Conservation (phyloP, 2,329 filamentous ascomycete genomes). For the Curvularia sp. region DNA sequence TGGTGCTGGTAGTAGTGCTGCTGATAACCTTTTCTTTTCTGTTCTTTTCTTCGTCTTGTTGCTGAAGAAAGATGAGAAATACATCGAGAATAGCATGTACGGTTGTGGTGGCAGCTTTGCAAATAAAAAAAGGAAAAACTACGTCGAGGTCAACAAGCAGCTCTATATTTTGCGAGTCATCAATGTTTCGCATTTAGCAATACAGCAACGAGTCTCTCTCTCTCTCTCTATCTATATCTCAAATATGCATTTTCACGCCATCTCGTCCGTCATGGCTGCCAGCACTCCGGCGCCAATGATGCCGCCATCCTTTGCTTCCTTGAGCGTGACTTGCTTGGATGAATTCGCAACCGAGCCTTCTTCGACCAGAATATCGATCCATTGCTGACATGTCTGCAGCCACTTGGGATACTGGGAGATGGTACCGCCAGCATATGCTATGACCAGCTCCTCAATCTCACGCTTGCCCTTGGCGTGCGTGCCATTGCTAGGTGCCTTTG, state of each 20-base stretch:
- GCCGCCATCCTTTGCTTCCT: slow-evolving; percentile 62
- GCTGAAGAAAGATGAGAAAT: too few species aligned
- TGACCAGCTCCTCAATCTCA: slow-evolving; percentile 67
- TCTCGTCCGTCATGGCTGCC: slow-evolving; percentile 54
- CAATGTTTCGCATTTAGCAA: not conserved
- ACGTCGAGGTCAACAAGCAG: not conserved
- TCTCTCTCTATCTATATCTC: not conserved
- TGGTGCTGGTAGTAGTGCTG: too few species aligned
- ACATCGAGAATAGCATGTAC: too few species aligned
- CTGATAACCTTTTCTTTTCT: too few species aligned
- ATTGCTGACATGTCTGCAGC: slow-evolving; percentile 71
- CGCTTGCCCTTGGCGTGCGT: slow-evolving; percentile 24
- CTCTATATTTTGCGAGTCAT: not conserved
- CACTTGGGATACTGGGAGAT: slow-evolving; percentile 82
- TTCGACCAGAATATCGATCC: slow-evolving; percentile 66
- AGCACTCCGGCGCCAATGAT: slow-evolving; percentile 64
- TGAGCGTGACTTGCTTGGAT: slow-evolving; percentile 58
- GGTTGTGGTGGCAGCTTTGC: too few species aligned
- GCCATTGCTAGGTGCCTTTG: slow-evolving; percentile 28
- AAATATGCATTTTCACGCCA: slow-evolving; percentile 22
- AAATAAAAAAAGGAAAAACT: not conserved
- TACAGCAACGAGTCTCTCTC: not conserved
- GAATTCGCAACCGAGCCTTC: slow-evolving; percentile 47
- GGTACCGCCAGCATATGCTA: slow-evolving; percentile 81
- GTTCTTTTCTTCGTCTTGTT: too few species aligned